Base-by-base conservation (phyloP, 1,284 basidiomycete species). In the Trichosporon coremiiforme region DNA sequence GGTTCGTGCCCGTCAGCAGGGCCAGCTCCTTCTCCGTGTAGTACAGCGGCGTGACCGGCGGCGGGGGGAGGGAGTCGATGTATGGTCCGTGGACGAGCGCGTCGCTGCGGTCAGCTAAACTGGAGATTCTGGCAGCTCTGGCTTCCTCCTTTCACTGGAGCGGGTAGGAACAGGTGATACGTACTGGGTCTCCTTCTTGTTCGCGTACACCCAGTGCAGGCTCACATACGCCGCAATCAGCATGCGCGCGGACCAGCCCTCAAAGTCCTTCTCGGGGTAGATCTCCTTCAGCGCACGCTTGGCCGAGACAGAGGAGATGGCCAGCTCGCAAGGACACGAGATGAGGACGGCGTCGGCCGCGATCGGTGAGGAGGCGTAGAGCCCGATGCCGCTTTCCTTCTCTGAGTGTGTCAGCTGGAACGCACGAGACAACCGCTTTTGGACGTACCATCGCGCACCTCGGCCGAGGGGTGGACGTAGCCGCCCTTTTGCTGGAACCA, bases 311-410 rank as follows among this genome's bases (percentile, higher is more conserved):
- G 88, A 86, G 0, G 92, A 93, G 69, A 95, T 87, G 29, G 89
- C 88, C 31, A 93, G 85, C 0, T 85, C 82, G 76, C 93, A 91
- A 0, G 94, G 93, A 76, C 91, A 91, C 0, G 90, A 88, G 20
- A 91, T 88, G 66, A 93, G 85, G 6, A 84, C 85, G 3, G 86
- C 84, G 70, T 91, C 88, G 0, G 84, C 74, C 8, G 83, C 79
- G 38, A 94, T 79, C 1, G 85, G 78, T 7, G 84, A 75, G 0
- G 79, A 80, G 0, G 92, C 87, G 68, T 88, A 80, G 53, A 91
- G 85, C 2, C 86, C 86, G 68, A 87, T 85, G 41, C 93, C 92
- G 73, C 84, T 87, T 0, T 71, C n/a, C 1, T 72, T 64, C 67
- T 82, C 81, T 81, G 72, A 25, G 65, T 0, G 25, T 3, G 36